Base-by-base conservation (phyloP, 129 eudicot species). In the Sambucus nigra region DNA sequence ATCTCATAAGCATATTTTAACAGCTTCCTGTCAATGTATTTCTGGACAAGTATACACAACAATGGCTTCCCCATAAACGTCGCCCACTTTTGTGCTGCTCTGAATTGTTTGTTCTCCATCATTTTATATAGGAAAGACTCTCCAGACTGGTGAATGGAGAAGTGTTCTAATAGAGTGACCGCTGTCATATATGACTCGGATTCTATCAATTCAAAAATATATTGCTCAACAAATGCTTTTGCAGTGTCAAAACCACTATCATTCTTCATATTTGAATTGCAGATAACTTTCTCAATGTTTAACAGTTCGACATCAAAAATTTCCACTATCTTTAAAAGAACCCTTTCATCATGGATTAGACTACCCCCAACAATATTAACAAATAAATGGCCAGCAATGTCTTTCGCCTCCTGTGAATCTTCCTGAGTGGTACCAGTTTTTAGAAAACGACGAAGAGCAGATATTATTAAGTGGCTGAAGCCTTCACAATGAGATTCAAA, bases 81-180 rank as follows among this genome's bases (percentile, higher is more conserved):
- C 8, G 94, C 94, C 92, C 91, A 92, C 77, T 86, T 86, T 63
- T 86, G 96, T 21, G 99, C 99, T 7, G 87, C 94, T 73, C 70
- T 64, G 20, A 59, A 76, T 31, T 92, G 82, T 61, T 72, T 68
- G 52, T 47, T 61, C 60, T 86, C 84, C 73, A 92, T 38, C 79
- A 92, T 72, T 52, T 64, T 75, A 50, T 25, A 42, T 18, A 92
- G 73, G 67, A 86, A 80, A 16, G 92, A 63, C 60, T 82, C 91
- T 23, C 81, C 91, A 55, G 73, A 67, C n/a, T 75, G 61, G 39
- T 63, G 80, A 42, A 92, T 73, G 45, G 80, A 67, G 75, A 92
- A 73, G 61, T 80, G 96, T 63, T 72, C 83, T 33, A 83, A 62
- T 61, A 86, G 67, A 40, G 75, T 70, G 29, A 92, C 96, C 57